These are phyloP conservation scores for Cercospora sesami DNA, from an alignment of 2,329 filamentous ascomycete genomes.

Conservation along the genomic window DNA sequence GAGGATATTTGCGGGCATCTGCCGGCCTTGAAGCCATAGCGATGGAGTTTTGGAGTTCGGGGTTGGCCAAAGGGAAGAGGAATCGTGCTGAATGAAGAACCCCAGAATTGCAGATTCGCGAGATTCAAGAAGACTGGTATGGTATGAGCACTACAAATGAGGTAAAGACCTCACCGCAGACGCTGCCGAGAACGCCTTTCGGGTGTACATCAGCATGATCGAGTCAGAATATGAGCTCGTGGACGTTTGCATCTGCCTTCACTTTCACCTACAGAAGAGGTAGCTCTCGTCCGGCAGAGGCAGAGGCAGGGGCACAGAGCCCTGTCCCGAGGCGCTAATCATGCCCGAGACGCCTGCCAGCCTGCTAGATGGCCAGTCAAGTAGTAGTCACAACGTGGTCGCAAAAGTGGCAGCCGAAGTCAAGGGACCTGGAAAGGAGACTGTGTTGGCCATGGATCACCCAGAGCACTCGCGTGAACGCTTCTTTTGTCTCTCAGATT, in stretches of 20 bases:
- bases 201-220: not conserved
- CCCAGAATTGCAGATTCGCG: not conserved
- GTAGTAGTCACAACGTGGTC: not conserved
- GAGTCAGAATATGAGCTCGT: not conserved
- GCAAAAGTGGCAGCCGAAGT: not conserved
- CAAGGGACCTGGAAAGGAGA: not conserved
- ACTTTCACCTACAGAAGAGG: not conserved
- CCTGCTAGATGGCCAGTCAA: not conserved
- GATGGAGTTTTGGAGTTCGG: conserved; percentile 20
- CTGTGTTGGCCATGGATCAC: not conserved
- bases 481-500: no score
- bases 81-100: not conserved
- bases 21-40: conserved; percentile 14
- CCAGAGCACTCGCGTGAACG: no score
- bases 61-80: not conserved
- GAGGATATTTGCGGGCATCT: not conserved
- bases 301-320: not conserved
- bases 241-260: not conserved
- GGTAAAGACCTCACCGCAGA: not conserved
- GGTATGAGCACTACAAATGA: not conserved
- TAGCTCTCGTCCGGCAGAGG: not conserved
- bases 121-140: not conserved
- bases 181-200: not conserved
- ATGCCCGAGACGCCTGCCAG: not conserved
- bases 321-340: not conserved